Conservation (phyloP, 495 filamentous ascomycete genomes). For the Hyaloscypha finlandica region DNA sequence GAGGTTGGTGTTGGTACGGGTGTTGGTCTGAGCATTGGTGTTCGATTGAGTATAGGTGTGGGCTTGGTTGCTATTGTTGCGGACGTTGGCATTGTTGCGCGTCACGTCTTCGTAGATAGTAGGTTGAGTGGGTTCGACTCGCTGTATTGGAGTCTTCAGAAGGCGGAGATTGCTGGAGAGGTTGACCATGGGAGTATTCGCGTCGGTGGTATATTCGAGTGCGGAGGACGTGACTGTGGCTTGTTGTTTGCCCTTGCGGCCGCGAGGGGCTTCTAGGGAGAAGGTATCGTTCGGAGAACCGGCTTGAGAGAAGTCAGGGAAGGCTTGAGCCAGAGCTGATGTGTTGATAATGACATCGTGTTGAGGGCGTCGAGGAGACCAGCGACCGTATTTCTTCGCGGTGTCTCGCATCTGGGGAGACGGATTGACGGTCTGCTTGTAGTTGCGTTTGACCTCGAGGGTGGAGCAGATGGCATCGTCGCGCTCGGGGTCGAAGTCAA, state of each 20-base stretch:
- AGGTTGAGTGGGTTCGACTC: not conserved
- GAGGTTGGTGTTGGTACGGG: not conserved
- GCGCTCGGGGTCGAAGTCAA: conserved; percentile 25
- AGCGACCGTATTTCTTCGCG: conserved; percentile 31
- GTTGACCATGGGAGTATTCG: conserved; percentile 19
- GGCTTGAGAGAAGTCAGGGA: conserved; percentile 29
- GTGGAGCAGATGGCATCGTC: conserved; percentile 30
- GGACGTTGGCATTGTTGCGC: conserved; percentile 10
- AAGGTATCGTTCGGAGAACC: conserved; percentile 10
- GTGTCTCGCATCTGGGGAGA: conserved; percentile 31
- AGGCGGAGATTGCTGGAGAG: conserved; percentile 5
- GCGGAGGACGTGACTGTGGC: not conserved
- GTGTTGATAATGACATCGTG: conserved; percentile 29
- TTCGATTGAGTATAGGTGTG: not conserved
- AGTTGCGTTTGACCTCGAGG: conserved; percentile 9
- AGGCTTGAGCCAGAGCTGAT: conserved; percentile 25
- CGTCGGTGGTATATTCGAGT: conserved; percentile 17
- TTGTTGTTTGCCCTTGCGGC: conserved; percentile 10
- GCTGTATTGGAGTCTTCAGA: not conserved
- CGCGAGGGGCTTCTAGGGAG: conserved; percentile 18
- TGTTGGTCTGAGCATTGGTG: not conserved
- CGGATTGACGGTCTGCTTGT: conserved; percentile 6
- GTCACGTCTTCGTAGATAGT: conserved; percentile 12
- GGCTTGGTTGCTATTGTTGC: not conserved
- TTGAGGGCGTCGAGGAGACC: conserved; percentile 11